phyloP scores from a whole-genome alignment of 441 rosid species.

The Erysimum cheiri region DNA sequence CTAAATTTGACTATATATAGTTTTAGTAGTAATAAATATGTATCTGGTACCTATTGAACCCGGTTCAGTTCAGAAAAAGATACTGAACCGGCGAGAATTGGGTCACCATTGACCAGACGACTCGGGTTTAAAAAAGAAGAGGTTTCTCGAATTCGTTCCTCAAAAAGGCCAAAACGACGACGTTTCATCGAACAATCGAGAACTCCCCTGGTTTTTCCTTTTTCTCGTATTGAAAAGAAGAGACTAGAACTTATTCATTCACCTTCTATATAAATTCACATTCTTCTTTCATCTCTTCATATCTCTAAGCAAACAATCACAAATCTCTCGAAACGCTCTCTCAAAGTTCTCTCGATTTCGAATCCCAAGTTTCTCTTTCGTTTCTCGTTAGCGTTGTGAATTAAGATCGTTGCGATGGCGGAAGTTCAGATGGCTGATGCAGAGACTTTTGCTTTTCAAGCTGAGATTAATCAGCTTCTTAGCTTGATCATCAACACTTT shows the following conservation, averaged over 20 bases:
- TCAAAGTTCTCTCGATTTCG: background rate
- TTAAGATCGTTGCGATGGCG: slow-evolving; percentile 34
- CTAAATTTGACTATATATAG: no score
- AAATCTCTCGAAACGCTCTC: background rate
- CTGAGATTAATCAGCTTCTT: slow-evolving; percentile 45
- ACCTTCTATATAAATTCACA: slow-evolving; percentile 45
- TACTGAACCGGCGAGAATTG: background rate
- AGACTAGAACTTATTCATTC: slow-evolving; percentile 40
- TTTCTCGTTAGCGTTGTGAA: slow-evolving; percentile 6
- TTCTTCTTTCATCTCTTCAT: no score
- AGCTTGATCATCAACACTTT: slow-evolving; percentile 39
- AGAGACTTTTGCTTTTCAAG: slow-evolving; percentile 46
- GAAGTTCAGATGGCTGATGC: slow-evolving; percentile 47
- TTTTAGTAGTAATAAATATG: no score
- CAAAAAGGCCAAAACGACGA: slow-evolving; percentile 38
- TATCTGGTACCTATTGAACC: background rate
- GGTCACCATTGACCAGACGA: background rate
- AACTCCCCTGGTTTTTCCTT: slow-evolving; percentile 36
- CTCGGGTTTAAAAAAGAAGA: background rate
- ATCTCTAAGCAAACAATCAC: background rate
- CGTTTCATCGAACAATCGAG: slow-evolving; percentile 69
- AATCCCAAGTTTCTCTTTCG: background rate
- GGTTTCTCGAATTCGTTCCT: slow-evolving; percentile 22
- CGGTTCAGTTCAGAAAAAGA: background rate
- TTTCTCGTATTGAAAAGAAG: slow-evolving; percentile 43